Percentiles rank a stretch among this genome's conserved stretches.
phyloP scores from a whole-genome alignment of 2,329 filamentous ascomycete species.

The Cephalotrichum gorgonifer region DNA sequence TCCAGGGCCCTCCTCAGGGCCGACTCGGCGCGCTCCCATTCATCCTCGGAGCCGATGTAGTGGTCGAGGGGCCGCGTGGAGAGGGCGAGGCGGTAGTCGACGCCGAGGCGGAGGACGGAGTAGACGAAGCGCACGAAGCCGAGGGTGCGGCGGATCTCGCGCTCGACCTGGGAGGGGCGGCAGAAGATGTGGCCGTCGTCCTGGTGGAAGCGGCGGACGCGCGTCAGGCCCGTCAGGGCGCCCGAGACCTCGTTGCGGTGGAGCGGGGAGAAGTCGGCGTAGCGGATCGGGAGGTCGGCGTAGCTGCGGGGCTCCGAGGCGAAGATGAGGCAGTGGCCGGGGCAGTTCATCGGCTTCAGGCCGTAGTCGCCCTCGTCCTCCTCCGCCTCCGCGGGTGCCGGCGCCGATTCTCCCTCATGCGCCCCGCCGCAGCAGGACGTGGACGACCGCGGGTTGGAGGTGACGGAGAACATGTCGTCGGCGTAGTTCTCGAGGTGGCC shows the following conservation, averaged over 20 bases:
- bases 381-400: conserved; percentile 23
- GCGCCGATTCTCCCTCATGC: conserved; percentile 8
- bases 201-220: conserved; percentile 79
- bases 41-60: conserved; percentile 63
- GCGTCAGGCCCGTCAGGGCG: conserved; percentile 68
- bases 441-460: conserved; percentile 29
- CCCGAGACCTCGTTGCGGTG: conserved; percentile 81
- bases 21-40: conserved; percentile 42
- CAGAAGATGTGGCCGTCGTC: conserved; percentile 91
- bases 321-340: conserved; percentile 79
- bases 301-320: conserved; percentile 64
- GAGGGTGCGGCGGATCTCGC: conserved; percentile 64
- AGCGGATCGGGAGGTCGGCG: conserved; percentile 70
- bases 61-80: conserved; percentile 69
- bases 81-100: conserved; percentile 61
- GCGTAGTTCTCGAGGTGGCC: conserved; percentile 86
- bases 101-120: conserved; percentile 54
- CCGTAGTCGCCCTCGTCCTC: conserved; percentile 65
- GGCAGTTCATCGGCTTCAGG: conserved; percentile 89
- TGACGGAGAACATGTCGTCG: conserved; percentile 85
- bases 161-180: conserved; percentile 61
- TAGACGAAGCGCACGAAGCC: conserved; percentile 68
- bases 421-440: conserved; percentile 18
- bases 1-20: conserved; percentile 33
- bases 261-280: conserved; percentile 80